phyloP scores from a whole-genome alignment of 2,329 filamentous ascomycete genomes.

The Colletotrichum tropicale region DNA sequence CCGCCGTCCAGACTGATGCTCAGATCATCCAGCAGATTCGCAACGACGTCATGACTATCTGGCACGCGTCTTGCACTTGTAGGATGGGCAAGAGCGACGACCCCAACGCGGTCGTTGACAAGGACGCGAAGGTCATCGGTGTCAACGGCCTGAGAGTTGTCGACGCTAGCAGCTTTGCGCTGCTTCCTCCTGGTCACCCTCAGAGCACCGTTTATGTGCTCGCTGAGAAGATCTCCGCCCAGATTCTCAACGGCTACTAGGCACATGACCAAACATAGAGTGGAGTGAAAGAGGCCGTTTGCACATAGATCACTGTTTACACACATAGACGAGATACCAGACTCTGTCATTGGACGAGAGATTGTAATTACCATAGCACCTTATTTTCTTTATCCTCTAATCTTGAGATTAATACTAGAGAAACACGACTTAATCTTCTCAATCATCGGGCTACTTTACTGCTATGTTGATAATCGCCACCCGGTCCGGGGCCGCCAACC shows the following conservation, averaged over 20 bases:
- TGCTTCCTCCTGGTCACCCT: conserved; percentile 29
- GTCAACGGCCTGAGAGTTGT: conserved; percentile 33
- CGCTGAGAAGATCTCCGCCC: conserved; percentile 28
- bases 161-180: conserved; percentile 31
- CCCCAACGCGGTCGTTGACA: conserved; percentile 34
- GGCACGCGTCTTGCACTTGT: conserved; percentile 57
- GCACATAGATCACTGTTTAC: background rate
- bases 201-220: conserved; percentile 26
- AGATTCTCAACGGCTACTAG: conserved; percentile 34
- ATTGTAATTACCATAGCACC: background rate
- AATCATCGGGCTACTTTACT: fast-evolving
- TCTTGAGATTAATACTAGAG: background rate
- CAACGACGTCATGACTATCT: conserved; percentile 49
- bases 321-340: background rate
- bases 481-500: background rate
- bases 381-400: background rate
- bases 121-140: conserved; percentile 30
- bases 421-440: background rate
- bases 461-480: background rate
- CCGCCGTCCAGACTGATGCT: conserved; percentile 40
- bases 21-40: conserved; percentile 42
- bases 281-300: background rate
- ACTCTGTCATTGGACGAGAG: background rate
- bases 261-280: background rate
- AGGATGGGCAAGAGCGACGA: conserved; percentile 50